Conservation (phyloP, 768 basidiomycete species). For the Pisolithus sp. region DNA sequence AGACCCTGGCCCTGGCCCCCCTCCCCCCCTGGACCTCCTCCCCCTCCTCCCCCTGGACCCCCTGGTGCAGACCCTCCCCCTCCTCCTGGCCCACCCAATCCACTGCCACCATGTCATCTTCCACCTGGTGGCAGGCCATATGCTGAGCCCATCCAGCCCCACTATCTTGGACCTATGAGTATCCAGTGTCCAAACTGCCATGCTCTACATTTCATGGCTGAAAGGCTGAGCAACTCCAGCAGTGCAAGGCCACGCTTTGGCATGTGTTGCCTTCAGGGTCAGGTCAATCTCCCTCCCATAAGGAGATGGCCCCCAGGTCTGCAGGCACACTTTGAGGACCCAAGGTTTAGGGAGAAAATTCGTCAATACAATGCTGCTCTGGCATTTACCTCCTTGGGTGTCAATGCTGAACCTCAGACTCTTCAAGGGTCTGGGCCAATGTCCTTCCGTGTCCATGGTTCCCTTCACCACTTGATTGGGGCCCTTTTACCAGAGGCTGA, state of each 20-base stretch:
- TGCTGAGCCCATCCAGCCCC: slow-evolving; percentile 1
- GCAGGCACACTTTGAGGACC: slow-evolving; percentile 4
- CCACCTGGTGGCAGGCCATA: slow-evolving; percentile 7
- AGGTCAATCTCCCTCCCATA: slow-evolving; percentile 15
- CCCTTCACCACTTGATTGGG: slow-evolving; percentile 31
- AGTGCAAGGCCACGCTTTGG: slow-evolving; percentile 8
- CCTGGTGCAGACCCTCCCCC: no score
- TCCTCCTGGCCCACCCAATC: no score
- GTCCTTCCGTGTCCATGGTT: slow-evolving; percentile 20
- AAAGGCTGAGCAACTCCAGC: slow-evolving; percentile 5
- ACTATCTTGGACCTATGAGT: slow-evolving; percentile 6
- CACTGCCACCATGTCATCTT: no score
- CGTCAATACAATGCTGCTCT: slow-evolving; percentile 35
- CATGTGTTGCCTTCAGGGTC: slow-evolving; percentile 22
- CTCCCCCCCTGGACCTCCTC: background rate
- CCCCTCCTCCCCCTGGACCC: no score
- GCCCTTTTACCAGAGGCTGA: slow-evolving; percentile 19
- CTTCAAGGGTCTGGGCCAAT: slow-evolving; percentile 15
- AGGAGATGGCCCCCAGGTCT: slow-evolving; percentile 9
- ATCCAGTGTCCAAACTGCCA: slow-evolving; percentile 12
- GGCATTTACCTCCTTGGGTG: slow-evolving; percentile 35
- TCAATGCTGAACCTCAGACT: slow-evolving; percentile 21
- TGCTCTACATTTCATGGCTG: slow-evolving; percentile 12
- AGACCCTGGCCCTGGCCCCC: background rate
- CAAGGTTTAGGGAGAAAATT: slow-evolving; percentile 27